Percentiles rank a stretch among this genome's conserved stretches.
These are phyloP conservation scores for Fusarium citri DNA, from an alignment of 2,329 filamentous ascomycete species.

Conservation along the genomic window DNA sequence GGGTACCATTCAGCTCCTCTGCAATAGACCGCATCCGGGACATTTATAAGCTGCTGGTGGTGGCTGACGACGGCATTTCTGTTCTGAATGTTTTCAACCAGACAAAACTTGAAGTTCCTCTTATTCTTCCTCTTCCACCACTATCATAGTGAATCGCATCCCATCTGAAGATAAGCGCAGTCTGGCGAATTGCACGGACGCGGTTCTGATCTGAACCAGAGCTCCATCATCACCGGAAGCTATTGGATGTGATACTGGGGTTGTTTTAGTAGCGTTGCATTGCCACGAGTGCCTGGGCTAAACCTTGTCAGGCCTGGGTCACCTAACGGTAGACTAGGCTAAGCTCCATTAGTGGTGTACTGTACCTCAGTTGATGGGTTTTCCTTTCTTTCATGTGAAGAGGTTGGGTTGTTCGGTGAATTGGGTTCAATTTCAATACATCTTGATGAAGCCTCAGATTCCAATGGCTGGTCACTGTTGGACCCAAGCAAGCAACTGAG, in stretches of 20 bases:
- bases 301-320: constrained; percentile 20
- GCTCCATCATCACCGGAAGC: constrained; percentile 22
- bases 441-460: neutral
- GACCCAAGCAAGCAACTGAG: neutral
- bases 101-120: neutral
- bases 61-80: constrained; percentile 3
- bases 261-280: constrained; percentile 33
- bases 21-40: constrained; percentile 33
- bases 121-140: neutral
- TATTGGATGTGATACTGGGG: constrained; percentile 35
- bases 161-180: constrained; percentile 10
- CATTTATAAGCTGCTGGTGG: neutral
- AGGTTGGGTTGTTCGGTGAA: constrained; percentile 22
- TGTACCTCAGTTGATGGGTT: neutral
- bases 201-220: constrained; percentile 1
- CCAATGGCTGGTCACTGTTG: neutral
- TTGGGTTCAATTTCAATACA: neutral
- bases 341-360: neutral
- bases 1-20: constrained; percentile 9
- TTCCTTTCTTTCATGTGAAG: neutral
- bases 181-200: constrained; percentile 5
- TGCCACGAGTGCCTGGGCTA: constrained; percentile 39
- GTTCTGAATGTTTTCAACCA: neutral
- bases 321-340: constrained; percentile 6
- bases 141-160: neutral